Evolutionary conservation across 2,329 filamentous ascomycete genomes (phyloP), one percentile per base, ranked within the genome.

Genomic region (Neonectria punicea): DNA sequence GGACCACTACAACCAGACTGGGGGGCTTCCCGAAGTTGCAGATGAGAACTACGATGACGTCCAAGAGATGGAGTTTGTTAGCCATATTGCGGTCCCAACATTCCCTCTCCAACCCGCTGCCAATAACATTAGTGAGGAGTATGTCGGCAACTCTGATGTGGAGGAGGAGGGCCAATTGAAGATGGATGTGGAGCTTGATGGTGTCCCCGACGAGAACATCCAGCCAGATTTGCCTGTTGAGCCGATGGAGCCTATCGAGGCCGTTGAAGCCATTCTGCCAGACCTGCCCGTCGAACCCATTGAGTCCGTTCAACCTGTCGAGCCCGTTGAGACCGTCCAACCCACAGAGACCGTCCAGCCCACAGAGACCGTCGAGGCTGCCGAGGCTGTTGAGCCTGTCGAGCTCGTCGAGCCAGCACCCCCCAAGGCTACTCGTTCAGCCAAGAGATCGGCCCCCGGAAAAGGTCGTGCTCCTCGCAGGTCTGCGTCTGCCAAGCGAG

Each of bases 21-120:
- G 76, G 50, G 71, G 74, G 34, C 70, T 81, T 14, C 80, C 80
- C 10, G 76, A 78, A 14, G 69, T 80, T 11, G 71, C 67, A 2
- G 74, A 75, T 32, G 72, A 68, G 20, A 67, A 71, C 5, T 79
- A 73, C 59, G 69, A 79, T 36, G 77, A 78, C 58, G 67, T 61
- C 2, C 73, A 78, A 34, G 80, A 81, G 58, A 78, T 75, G 72
- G 67, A 72, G 9, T 73, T 77, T 46, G 61, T 80, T 5, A 61
- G 69, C 46, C 69, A 62, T 14, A 64, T 78, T 6, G 68, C 69
- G 5, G 43, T 61, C 13, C 30, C 67, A 16, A 65, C 62, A 14
- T 49, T 53, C 8, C 53, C 60, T 51, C 67, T 58, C 32, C 61
- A 60, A 34, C 8, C 20, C 30, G 43, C 44, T 16, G 46, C 58